Conservation (phyloP, 345 rosid genomes). For the Iberis pinnata region DNA sequence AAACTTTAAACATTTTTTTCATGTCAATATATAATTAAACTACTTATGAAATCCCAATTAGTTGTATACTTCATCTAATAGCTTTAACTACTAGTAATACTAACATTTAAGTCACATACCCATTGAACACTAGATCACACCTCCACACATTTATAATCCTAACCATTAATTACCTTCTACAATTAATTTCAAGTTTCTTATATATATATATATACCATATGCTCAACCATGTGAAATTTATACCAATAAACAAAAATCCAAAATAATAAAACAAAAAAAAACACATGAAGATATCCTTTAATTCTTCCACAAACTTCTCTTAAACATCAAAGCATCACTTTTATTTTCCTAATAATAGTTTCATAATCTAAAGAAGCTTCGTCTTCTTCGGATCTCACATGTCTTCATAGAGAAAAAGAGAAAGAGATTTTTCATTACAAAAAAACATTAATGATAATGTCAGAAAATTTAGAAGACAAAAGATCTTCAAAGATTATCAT, state of each 20-base stretch:
- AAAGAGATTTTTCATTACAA: background rate
- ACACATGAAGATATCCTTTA: conserved; percentile 30
- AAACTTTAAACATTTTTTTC: no score
- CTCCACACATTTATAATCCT: conserved; percentile 27
- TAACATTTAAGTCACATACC: conserved; percentile 2
- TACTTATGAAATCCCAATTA: no score
- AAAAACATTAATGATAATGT: conserved; percentile 19
- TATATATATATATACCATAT: background rate
- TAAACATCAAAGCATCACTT: conserved; percentile 22
- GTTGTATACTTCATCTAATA: no score
- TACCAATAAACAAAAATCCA: conserved; percentile 12
- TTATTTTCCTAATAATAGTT: conserved; percentile 23
- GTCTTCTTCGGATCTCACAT: conserved; percentile 28
- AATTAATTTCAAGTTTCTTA: conserved; percentile 11
- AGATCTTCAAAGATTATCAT: conserved; percentile 48
- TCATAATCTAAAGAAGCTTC: conserved; percentile 26
- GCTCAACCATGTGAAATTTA: conserved; percentile 23
- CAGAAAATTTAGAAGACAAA: conserved; percentile 7
- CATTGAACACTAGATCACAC: conserved; percentile 10
- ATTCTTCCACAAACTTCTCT: conserved; percentile 36
- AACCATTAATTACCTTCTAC: conserved; percentile 18
- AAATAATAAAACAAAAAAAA: conserved; percentile 6
- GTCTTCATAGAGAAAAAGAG: background rate
- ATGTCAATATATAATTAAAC: no score
- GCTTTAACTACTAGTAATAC: no score